phyloP scores from a whole-genome alignment of 768 basidiomycete genomes.

The Boletus huronensis region DNA sequence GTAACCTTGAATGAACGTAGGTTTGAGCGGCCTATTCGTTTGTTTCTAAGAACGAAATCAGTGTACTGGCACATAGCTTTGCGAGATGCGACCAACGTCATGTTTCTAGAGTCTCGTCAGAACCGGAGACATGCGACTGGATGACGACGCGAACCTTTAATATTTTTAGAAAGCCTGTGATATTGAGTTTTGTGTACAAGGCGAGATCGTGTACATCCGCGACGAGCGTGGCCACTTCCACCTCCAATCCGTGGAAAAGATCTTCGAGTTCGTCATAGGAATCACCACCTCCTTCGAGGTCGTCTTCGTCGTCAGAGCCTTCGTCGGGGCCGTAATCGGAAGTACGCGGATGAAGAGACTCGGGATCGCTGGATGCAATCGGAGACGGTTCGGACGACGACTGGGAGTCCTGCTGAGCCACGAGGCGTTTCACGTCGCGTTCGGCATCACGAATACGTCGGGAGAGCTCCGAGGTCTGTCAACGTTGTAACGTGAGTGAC shows the following conservation, averaged over 20 bases:
- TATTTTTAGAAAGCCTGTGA: constrained; percentile 99
- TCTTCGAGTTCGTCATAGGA: constrained; percentile 79
- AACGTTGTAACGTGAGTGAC: not conserved
- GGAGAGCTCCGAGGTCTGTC: constrained; percentile 76
- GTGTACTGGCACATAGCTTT: constrained; percentile 2
- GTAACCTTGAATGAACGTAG: constrained; percentile 86
- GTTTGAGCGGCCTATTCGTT: constrained; percentile 77
- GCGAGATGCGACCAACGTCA: constrained; percentile 52
- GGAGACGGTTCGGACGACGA: constrained; percentile 24
- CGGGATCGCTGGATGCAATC: constrained; percentile 42
- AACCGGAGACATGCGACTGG: not conserved
- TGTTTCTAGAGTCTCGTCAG: constrained; percentile 65
- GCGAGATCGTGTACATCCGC: constrained; percentile 91
- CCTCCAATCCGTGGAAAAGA: constrained; percentile 82
- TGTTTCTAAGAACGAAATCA: constrained; percentile 66
- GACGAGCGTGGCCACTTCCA: constrained; percentile 91
- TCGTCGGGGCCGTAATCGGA: constrained; percentile 53
- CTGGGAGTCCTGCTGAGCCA: constrained; percentile 47
- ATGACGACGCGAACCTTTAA: constrained; percentile 59
- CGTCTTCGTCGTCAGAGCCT: constrained; percentile 62
- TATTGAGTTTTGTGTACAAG: constrained; percentile 93
- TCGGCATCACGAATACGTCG: constrained; percentile 81
- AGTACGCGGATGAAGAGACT: constrained; percentile 49
- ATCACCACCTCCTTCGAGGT: constrained; percentile 44
- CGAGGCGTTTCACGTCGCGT: constrained; percentile 73